Evolutionary conservation across 2,329 filamentous ascomycete genomes (phyloP), one percentile per base, ranked within the genome.

Genomic region (Botrytis fragariae): DNA sequence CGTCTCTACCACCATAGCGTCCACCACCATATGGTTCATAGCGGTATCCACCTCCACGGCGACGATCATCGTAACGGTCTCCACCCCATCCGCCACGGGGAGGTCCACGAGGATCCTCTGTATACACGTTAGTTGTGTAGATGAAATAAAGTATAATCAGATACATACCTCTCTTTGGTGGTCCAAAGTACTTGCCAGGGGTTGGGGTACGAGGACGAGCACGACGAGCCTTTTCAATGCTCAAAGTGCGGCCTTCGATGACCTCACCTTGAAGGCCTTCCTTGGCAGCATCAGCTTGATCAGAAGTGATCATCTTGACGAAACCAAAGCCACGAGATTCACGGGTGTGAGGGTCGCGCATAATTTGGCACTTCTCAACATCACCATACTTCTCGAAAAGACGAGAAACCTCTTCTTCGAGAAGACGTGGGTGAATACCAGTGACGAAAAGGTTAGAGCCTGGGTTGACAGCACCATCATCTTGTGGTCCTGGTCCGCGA

Each of bases 381-480:
- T 97, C 94, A 79, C 96, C 96, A 81, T 98, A 98, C 85, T 98
- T 99, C 85, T 98, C 94, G 81, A 99, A 99, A 77, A 99, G 91
- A 83, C 94, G 94, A 72, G 93, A 92, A 75, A 99, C 93, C 82
- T 98, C 96, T 25, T 91, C 89, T 83, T 99, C 96, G 65, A 89
- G 91, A 77, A 99, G 89, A 80, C 93, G 93, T 73, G 96, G 96
- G 83, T 98, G 94, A 78, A 99, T 99, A 79, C 96, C 96, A 76
- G 96, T 99, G 78, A 99, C 96, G 83, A 99, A 99, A 74, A 99
- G 92, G 86, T 99, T 99, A 78, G 96, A 98, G 79, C 96, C 96
- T 76, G 94, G 93, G 85, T 99, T 99, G 81, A 92, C 82, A 76
- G 95, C 92, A 78, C 92, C 92, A 80, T 93, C 92, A 79, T 97